Evolutionary conservation across 257 asterid species (phyloP), one percentile per base, ranked within the genome.

Genomic region (Capsicum pubescens): DNA sequence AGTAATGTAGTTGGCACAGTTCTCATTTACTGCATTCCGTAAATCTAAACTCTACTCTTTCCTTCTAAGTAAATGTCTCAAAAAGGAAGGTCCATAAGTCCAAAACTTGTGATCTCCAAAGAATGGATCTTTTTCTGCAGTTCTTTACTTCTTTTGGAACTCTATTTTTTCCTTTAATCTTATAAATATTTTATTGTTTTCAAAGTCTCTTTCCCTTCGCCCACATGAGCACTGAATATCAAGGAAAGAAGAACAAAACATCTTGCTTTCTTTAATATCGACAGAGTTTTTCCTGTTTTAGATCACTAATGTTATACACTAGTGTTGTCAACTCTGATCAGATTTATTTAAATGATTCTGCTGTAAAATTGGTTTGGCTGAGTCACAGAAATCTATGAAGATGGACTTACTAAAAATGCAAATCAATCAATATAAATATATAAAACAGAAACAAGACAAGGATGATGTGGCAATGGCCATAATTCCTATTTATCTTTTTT

Each of bases 61-160:
- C n/a, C 10, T 36, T 71, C 55, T 71, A 9, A 0, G 17, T 46
- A 71, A 71, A 42, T n/a, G 36, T 44, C 39, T 14, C 1, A 7
- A 44, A n/a, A 46, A 70, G 2, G 32, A 42, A n/a, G 57, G 79
- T 13, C 57, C 16, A 0, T n/a, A 12, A 17, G 17, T 50, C 26
- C 2, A 42, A 16, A 69, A 69, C 19, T 69, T 71, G 57, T 71
- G 17, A n/a, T 44, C 17, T 46, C 57, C 5, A 9, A 44, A n/a
- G 58, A 71, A 46, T 4, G 57, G 8, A 71, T 71, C 39, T 39
- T 9, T 46, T 71, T 44, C 79, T 46, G 16, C 79, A 44, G 9
- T 44, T 71, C 79, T 71, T n/a, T 71, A 44, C 5, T 44, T 71
- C 79, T 71, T n/a, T 71, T 71, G 58, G 12, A 14, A 10, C 21